A percentile compares a stretch with the other conserved stretches of the same genome.
phyloP scores from a whole-genome alignment of 768 basidiomycete genomes.

The Tricholomella constricta region DNA sequence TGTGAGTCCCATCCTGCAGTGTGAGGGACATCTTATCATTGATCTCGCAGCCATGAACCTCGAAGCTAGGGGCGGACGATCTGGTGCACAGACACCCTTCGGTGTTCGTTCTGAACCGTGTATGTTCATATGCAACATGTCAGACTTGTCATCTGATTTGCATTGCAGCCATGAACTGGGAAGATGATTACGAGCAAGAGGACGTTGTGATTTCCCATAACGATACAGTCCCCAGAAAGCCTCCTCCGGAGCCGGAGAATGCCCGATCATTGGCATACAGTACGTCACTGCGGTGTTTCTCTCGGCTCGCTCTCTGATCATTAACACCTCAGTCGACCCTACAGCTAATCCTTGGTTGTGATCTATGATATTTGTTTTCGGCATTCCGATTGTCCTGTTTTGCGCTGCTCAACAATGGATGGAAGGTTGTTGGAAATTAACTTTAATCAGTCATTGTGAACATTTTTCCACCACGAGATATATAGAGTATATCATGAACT shows the following conservation, averaged over 20 bases:
- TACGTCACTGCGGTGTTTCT: no score
- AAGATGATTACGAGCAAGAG: constrained; percentile 27
- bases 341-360: not conserved
- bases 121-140: not conserved
- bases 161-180: constrained; percentile 17
- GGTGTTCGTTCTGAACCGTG: not conserved
- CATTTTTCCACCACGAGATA: no score
- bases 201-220: not conserved
- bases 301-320: not conserved
- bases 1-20: no score
- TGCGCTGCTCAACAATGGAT: no score
- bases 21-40: no score
- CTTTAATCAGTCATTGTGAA: no score
- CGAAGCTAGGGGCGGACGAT: not conserved
- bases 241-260: not conserved
- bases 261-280: not conserved
- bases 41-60: no score
- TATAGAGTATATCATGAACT: no score
- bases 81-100: not conserved
- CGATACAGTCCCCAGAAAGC: not conserved
- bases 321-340: not conserved
- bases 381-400: not conserved
- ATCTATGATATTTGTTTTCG: not conserved
- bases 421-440: no score
- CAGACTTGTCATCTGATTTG: not conserved